phyloP scores from a whole-genome alignment of 1,139 yeast genomes.

The Kodamaea plutei region DNA sequence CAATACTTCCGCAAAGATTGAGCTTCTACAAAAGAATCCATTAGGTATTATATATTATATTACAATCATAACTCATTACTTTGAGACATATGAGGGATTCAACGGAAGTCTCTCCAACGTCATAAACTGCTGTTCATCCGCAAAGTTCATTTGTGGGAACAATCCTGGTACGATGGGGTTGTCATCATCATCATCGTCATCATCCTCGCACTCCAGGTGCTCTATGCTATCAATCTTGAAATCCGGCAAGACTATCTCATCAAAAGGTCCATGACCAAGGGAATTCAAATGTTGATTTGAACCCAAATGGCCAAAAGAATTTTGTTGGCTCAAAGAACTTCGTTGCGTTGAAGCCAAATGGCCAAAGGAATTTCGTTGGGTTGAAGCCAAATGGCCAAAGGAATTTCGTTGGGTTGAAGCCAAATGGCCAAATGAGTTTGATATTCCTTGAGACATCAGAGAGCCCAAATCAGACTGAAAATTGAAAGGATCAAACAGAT shows the following conservation, averaged over 20 bases:
- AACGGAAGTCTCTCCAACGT: constrained; percentile 27
- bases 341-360: no score
- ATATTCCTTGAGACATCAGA: no score
- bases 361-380: background rate
- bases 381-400: background rate
- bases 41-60: background rate
- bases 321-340: no score
- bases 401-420: background rate
- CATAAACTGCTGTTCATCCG: constrained; percentile 22
- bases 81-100: constrained; percentile 5
- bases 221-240: constrained; percentile 1
- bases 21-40: no score
- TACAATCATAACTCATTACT: constrained; percentile 1
- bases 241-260: background rate
- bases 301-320: background rate
- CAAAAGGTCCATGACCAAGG: no score
- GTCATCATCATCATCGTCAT: constrained; percentile 11
- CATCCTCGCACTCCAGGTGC: constrained; percentile 5
- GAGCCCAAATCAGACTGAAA: no score
- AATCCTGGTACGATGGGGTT: constrained; percentile 33
- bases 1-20: no score
- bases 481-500: no score
- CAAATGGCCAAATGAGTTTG: no score
- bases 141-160: constrained; percentile 34
- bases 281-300: no score